phyloP scores from a whole-genome alignment of 805 yeast species.

The Suhomyces faveliae region DNA sequence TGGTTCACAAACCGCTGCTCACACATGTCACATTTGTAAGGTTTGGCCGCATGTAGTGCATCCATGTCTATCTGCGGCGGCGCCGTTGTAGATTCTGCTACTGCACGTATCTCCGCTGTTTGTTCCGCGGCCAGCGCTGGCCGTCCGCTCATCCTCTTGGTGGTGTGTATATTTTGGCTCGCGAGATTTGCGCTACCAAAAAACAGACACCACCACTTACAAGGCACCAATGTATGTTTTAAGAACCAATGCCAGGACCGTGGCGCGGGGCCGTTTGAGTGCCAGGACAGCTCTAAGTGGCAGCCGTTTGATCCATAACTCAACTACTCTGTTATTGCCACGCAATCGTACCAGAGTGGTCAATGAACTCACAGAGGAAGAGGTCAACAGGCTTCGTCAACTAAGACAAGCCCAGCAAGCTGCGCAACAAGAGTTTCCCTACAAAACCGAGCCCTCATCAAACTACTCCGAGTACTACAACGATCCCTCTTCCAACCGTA shows the following conservation, averaged over 20 bases:
- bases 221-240: neutral
- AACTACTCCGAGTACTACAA: slow-evolving; percentile 19
- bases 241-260: neutral
- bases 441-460: slow-evolving; percentile 27
- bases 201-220: no score
- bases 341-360: slow-evolving; percentile 24
- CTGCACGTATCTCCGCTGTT: neutral
- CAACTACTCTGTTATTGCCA: neutral
- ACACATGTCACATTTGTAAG: slow-evolving; percentile 2
- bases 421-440: slow-evolving; percentile 19
- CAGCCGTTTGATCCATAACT: neutral
- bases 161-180: neutral
- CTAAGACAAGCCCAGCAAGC: slow-evolving; percentile 11
- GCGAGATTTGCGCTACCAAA: neutral
- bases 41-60: neutral
- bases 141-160: neutral
- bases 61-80: neutral
- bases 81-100: neutral
- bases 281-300: neutral
- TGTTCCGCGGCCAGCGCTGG: neutral
- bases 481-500: slow-evolving; percentile 30
- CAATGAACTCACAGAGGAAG: slow-evolving; percentile 37
- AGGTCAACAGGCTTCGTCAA: slow-evolving; percentile 19
- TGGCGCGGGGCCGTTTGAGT: neutral
- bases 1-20: slow-evolving; percentile 7